phyloP scores from a whole-genome alignment of 2,329 filamentous ascomycete genomes.

The Aschersonia sp. region DNA sequence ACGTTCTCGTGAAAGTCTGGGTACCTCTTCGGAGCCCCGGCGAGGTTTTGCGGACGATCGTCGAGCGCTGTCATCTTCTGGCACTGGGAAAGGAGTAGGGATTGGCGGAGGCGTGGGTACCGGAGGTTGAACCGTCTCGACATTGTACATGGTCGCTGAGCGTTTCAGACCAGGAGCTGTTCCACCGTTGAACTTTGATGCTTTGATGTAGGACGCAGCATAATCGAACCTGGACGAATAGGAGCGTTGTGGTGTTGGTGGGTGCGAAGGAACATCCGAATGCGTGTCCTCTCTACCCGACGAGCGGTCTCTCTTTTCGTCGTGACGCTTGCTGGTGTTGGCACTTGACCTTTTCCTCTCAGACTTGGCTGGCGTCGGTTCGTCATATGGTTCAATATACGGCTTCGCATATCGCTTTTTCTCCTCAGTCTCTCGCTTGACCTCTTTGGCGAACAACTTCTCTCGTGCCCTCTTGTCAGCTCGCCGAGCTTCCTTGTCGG shows the following conservation, averaged over 20 bases:
- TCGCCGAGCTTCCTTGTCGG: conserved; percentile 17
- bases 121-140: conserved; percentile 13
- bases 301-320: conserved; percentile 21
- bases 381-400: conserved; percentile 20
- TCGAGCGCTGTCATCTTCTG: conserved; percentile 17
- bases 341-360: conserved; percentile 23
- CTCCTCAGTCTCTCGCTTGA: conserved; percentile 20
- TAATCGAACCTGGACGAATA: conserved; percentile 9
- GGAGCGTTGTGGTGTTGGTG: conserved; percentile 11
- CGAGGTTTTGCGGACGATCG: conserved; percentile 19
- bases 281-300: conserved; percentile 16
- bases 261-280: conserved; percentile 7
- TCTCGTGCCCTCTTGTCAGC: conserved; percentile 19
- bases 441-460: conserved; percentile 23
- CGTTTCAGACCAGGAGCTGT: conserved; percentile 6
- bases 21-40: conserved; percentile 17
- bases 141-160: conserved; percentile 8
- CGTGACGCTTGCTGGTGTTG: conserved; percentile 22
- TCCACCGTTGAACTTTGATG: conserved; percentile 12
- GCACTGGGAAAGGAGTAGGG: conserved; percentile 12
- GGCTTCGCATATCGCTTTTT: conserved; percentile 20
- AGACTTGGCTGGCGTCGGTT: conserved; percentile 11
- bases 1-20: conserved; percentile 11
- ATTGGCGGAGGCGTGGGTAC: conserved; percentile 22
- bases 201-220: conserved; percentile 17